A percentile compares a stretch with the other conserved stretches of the same genome.
Evolutionary conservation across 2,329 filamentous ascomycete genomes (phyloP).

Genomic region (Cordyceps fumosorosea): DNA sequence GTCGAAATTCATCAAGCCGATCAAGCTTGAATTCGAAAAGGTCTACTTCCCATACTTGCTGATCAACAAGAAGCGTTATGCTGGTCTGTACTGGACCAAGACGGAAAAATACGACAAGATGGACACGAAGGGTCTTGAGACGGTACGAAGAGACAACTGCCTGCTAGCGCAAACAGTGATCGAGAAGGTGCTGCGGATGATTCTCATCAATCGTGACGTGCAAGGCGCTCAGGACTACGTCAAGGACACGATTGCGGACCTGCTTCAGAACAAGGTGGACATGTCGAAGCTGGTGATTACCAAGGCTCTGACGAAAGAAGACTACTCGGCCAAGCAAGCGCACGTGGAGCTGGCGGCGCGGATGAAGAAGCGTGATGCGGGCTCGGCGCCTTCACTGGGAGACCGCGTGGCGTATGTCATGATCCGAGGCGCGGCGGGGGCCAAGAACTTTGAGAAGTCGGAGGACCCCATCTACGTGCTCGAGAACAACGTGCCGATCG

Average conservation of each 20-base stretch:
- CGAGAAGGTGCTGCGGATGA: slow-evolving; percentile 91
- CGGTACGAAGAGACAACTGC: slow-evolving; percentile 94
- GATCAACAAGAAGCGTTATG: slow-evolving; percentile 99
- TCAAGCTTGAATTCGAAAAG: slow-evolving; percentile 99
- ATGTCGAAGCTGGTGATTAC: slow-evolving; percentile 99
- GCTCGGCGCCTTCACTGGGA: slow-evolving; percentile 84
- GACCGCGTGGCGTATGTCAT: slow-evolving; percentile 99
- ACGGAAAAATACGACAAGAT: slow-evolving; percentile 97
- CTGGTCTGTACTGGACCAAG: slow-evolving; percentile 95
- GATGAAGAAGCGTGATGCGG: slow-evolving; percentile 95
- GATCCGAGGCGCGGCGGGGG: slow-evolving; percentile 79
- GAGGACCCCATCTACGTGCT: slow-evolving; percentile 96
- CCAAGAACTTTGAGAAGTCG: slow-evolving; percentile 94
- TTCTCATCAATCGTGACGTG: slow-evolving; percentile 87
- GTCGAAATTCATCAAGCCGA: slow-evolving; percentile 87
- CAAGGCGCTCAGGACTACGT: slow-evolving; percentile 94
- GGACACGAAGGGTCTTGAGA: slow-evolving; percentile 99
- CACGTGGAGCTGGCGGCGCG: slow-evolving; percentile 92
- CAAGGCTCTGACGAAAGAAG: slow-evolving; percentile 85
- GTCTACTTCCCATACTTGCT: slow-evolving; percentile 96
- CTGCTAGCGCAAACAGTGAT: slow-evolving; percentile 93
- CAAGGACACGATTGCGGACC: slow-evolving; percentile 89
- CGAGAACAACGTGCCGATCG: slow-evolving; percentile 95
- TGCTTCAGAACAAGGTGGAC: slow-evolving; percentile 95
- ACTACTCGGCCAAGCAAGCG: slow-evolving; percentile 88